These are phyloP conservation scores for Ceratocystis ficicola DNA, from an alignment of 2,329 filamentous ascomycete species.

Conservation along the genomic window DNA sequence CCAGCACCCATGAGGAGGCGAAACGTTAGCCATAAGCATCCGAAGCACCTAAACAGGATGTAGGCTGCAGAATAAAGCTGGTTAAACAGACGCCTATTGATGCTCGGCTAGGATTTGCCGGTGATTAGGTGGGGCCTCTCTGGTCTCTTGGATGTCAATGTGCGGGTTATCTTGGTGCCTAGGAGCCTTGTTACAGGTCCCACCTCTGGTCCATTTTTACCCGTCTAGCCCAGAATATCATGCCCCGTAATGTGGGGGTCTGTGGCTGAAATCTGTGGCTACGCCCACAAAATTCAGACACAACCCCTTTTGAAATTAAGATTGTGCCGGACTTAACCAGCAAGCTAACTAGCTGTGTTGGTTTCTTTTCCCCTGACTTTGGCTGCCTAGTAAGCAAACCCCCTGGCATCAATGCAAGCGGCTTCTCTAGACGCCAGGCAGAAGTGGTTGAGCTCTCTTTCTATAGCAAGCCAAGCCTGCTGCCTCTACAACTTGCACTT, in stretches of 20 bases:
- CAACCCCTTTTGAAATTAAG: no score
- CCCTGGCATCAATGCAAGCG: neutral
- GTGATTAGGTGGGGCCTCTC: neutral
- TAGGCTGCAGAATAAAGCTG: conserved; percentile 9
- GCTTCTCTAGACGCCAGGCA: neutral
- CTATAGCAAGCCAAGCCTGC: neutral
- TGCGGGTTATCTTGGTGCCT: conserved; percentile 10
- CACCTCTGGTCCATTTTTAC: neutral
- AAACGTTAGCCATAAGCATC: neutral
- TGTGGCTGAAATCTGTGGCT: neutral
- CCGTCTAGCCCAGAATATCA: neutral
- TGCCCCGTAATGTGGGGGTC: neutral
- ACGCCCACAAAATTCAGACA: neutral
- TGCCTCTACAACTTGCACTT: no score
- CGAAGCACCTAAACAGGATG: neutral
- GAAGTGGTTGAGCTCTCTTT: neutral
- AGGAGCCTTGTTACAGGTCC: neutral
- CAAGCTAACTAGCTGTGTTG: neutral
- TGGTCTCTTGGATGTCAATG: neutral
- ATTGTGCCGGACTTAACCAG: neutral
- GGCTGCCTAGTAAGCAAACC: neutral
- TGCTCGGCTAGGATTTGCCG: neutral
- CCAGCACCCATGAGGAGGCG: neutral
- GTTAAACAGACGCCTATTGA: conserved; percentile 3
- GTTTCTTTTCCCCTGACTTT: neutral